Conservation (phyloP, 164 flowering plant genomes). For the Akebia trifoliata region DNA sequence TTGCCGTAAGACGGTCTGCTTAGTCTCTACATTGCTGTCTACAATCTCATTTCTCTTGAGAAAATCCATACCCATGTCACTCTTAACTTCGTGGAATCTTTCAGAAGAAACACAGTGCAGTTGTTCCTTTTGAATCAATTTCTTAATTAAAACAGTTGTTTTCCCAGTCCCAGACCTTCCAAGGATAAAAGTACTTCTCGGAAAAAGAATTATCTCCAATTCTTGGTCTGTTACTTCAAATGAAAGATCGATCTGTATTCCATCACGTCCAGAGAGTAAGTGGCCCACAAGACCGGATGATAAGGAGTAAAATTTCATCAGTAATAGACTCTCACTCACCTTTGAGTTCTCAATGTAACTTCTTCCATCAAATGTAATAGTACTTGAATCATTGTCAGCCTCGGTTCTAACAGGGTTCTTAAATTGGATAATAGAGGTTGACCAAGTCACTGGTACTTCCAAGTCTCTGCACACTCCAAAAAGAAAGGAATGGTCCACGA, state of each 20-base stretch:
- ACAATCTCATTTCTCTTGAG: not conserved
- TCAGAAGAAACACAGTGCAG: slow-evolving; percentile 28
- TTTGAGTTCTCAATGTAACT: slow-evolving; percentile 58
- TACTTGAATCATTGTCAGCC: slow-evolving; percentile 9
- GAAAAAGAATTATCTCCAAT: slow-evolving; percentile 46
- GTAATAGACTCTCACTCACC: slow-evolving; percentile 63
- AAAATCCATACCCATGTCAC: not conserved
- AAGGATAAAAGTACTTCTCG: slow-evolving; percentile 51
- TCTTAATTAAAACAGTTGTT: slow-evolving; percentile 75
- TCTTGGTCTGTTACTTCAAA: slow-evolving; percentile 75
- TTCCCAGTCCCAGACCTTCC: slow-evolving; percentile 94
- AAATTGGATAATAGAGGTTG: slow-evolving; percentile 26
- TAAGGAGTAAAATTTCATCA: slow-evolving; percentile 81
- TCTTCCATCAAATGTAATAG: slow-evolving; percentile 19
- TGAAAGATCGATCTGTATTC: slow-evolving; percentile 66
- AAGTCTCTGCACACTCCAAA: slow-evolving; percentile 30
- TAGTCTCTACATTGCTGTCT: slow-evolving; percentile 10
- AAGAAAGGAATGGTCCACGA: not conserved
- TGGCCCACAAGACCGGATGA: slow-evolving; percentile 54
- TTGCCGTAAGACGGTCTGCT: slow-evolving; percentile 38
- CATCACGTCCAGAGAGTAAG: slow-evolving; percentile 53
- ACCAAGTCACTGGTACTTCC: slow-evolving; percentile 69
- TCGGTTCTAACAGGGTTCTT: slow-evolving; percentile 22
- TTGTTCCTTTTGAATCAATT: slow-evolving; percentile 50
- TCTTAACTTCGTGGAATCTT: slow-evolving; percentile 20